Evolutionary conservation across 163 green algal genomes (phyloP).

Genomic region (Coccomyxa subellipsoidea): DNA sequence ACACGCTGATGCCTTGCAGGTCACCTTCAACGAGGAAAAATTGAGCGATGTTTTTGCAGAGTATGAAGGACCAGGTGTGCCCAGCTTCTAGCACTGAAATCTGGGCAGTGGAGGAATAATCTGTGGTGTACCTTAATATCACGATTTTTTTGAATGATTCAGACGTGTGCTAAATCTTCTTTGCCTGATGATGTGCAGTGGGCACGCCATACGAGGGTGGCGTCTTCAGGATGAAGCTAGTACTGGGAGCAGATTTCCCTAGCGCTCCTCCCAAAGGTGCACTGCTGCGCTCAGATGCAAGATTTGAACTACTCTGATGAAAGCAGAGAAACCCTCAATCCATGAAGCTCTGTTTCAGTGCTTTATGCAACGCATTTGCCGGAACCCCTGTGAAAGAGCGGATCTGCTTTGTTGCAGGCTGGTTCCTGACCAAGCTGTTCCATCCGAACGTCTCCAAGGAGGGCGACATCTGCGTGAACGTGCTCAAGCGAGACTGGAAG

Average conservation of each 20-base stretch:
- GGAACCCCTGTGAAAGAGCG: too few species aligned
- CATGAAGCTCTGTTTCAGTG: too few species aligned
- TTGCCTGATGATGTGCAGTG: conserved; percentile 42
- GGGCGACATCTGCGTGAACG: conserved; percentile 98
- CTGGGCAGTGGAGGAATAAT: not conserved
- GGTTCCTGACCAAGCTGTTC: conserved; percentile 89
- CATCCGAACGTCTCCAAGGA: conserved; percentile 92
- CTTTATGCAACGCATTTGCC: too few species aligned
- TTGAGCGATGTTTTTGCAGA: conserved; percentile 83
- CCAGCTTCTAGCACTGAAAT: not conserved
- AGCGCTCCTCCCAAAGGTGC: conserved; percentile 75
- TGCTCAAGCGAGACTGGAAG: conserved; percentile 93
- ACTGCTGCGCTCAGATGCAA: too few species aligned
- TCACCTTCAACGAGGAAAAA: conserved; percentile 81
- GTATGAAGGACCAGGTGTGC: conserved; percentile 75
- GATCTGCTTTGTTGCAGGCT: too few species aligned
- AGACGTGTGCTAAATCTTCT: too few species aligned
- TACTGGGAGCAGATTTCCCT: conserved; percentile 80
- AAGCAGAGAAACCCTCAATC: too few species aligned
- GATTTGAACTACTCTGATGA: too few species aligned
- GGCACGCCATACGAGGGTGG: conserved; percentile 91
- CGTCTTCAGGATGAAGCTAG: conserved; percentile 84
- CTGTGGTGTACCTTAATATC: not conserved
- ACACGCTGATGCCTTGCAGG: too few species aligned
- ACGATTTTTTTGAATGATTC: too few species aligned